Evolutionary conservation across 2,329 filamentous ascomycete genomes (phyloP).

Genomic region (Botrytis squamosa): DNA sequence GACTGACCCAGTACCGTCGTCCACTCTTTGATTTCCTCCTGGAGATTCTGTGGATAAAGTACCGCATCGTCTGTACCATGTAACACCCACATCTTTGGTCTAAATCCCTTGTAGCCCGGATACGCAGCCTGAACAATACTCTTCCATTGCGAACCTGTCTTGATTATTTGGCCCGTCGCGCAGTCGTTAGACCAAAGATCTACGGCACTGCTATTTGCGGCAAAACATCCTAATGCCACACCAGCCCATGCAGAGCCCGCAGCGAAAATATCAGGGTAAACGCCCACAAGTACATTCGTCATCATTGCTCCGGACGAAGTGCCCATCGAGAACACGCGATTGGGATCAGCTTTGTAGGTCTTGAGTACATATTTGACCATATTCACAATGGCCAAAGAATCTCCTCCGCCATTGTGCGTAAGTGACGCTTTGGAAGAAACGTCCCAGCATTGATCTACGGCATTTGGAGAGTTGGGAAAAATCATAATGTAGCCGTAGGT

Average conservation of each 20-base stretch:
- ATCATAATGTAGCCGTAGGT: constrained; percentile 59
- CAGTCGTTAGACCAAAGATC: constrained; percentile 54
- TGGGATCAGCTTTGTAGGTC: constrained; percentile 52
- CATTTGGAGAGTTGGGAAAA: constrained; percentile 52
- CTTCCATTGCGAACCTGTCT: constrained; percentile 49
- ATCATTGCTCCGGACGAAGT: constrained; percentile 47
- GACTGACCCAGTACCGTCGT: constrained; percentile 43
- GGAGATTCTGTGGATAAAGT: constrained; percentile 43
- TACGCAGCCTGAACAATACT: constrained; percentile 39
- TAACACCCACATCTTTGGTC: constrained; percentile 30
- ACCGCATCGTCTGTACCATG: constrained; percentile 43
- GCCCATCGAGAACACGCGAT: constrained; percentile 55
- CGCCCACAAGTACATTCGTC: constrained; percentile 49
- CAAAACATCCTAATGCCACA: constrained; percentile 47
- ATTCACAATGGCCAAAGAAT: constrained; percentile 56
- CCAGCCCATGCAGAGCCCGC: constrained; percentile 48
- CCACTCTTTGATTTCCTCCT: constrained; percentile 49
- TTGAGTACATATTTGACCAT: constrained; percentile 58
- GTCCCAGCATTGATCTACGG: constrained; percentile 58
- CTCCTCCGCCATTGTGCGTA: constrained; percentile 55
- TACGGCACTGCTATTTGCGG: constrained; percentile 39
- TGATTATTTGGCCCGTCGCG: constrained; percentile 36
- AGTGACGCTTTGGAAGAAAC: constrained; percentile 50
- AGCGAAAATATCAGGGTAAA: constrained; percentile 49
- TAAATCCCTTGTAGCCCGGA: constrained; percentile 39